Base-by-base conservation (phyloP, 116 monocot genomes). In the Dioscorea cayenensis region DNA sequence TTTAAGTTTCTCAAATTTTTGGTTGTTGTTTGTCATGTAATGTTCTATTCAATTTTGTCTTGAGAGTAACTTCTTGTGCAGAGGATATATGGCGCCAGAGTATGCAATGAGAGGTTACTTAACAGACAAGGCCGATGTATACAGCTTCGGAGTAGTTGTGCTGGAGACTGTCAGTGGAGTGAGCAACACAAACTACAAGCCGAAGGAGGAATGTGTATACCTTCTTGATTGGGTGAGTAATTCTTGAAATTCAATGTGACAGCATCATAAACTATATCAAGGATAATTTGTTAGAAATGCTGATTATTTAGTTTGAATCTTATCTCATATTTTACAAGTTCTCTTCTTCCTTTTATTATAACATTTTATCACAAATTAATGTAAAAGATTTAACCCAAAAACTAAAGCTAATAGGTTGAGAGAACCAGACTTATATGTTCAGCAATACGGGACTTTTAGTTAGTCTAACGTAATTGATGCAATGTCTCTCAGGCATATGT, bases 101-200 rank as follows among this genome's bases (percentile, higher is more conserved):
- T 80, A 80, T 66, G 80, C 75, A 48, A 80, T 71, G 70, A 75
- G 79, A 35, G 79, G 79, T 32, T 73, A 79, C 64, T 63, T 79
- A 67, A 79, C 79, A 11, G 73, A 79, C 21, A 84, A 84, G 55
- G 84, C 84, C 43, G 84, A 84, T 81, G 80, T 85, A 51, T 81
- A 85, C 38, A 85, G 81, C 49, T 85, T 65, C 49, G 85, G 85
- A 55, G 70, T 85, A 62, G 81, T 85, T 7, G 17, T 38, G n/a
- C 64, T 84, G 66, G 85, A 85, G 77, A 71, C 81, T 63, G 72
- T 81, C 29, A 78, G 77, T 58, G 81, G 85, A 32, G 81, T 71
- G 63, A 78, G 75, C 51, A 81, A 78, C 58, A 68, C 78, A 6
- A 75, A 67, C 48, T 78, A 68, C 38, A 64, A 48, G 38, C 66